These are phyloP conservation scores for Neurospora intermedia DNA, from an alignment of 495 filamentous ascomycete species.

Conservation along the genomic window DNA sequence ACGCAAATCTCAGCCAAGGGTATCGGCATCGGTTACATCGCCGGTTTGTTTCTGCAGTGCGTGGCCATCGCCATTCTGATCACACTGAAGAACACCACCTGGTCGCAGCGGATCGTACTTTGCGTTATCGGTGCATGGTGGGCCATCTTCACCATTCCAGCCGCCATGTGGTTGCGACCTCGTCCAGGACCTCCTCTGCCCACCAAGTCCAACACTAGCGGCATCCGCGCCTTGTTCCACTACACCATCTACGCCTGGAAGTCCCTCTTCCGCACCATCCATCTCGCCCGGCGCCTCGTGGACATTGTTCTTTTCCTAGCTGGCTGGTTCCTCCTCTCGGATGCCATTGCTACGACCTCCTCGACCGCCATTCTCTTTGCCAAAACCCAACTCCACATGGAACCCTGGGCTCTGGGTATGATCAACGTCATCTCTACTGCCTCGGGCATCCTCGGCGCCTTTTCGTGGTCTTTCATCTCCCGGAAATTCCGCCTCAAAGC, in stretches of 20 bases:
- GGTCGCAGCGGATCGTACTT: conserved; percentile 70
- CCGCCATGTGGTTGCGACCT: conserved; percentile 79
- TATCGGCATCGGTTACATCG: conserved; percentile 83
- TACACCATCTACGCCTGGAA: conserved; percentile 80
- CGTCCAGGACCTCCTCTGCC: conserved; percentile 76
- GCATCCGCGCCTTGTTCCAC: conserved; percentile 29
- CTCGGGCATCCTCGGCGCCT: conserved; percentile 75
- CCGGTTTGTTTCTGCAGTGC: conserved; percentile 68
- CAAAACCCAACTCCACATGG: conserved; percentile 87
- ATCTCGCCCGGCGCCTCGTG: conserved; percentile 66
- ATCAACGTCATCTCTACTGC: conserved; percentile 87
- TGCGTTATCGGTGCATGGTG: conserved; percentile 91
- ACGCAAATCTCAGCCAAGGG: conserved; percentile 81
- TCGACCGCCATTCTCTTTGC: conserved; percentile 93
- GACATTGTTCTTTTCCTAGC: conserved; percentile 81
- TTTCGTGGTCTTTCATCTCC: conserved; percentile 76
- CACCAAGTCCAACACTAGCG: conserved; percentile 18
- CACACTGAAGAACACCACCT: conserved; percentile 58
- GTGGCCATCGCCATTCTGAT: conserved; percentile 64
- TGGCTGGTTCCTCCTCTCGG: conserved; percentile 90
- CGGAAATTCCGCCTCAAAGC: conserved; percentile 52
- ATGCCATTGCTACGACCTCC: conserved; percentile 88
- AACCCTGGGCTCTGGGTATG: conserved; percentile 73
- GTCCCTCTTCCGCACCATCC: conserved; percentile 67
- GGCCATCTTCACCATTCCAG: conserved; percentile 83